Evolutionary conservation across 768 basidiomycete species (phyloP).

Genomic region (Tulasnella sp.): DNA sequence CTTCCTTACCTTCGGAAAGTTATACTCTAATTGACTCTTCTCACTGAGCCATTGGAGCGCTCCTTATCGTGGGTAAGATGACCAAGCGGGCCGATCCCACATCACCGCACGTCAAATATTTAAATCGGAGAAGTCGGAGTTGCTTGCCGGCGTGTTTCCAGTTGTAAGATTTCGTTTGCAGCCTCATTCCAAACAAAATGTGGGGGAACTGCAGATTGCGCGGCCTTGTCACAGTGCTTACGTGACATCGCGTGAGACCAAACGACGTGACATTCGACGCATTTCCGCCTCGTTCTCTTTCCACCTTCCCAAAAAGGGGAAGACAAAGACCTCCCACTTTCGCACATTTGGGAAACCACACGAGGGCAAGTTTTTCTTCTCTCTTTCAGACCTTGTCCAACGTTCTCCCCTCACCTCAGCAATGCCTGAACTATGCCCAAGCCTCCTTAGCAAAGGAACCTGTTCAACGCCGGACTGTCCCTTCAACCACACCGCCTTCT

Average conservation of each 20-base stretch:
- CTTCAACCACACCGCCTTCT: conserved; percentile 7
- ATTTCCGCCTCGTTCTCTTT: background rate
- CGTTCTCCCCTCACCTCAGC: background rate
- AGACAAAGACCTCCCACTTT: background rate
- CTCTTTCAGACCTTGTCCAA: background rate
- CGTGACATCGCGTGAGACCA: conserved; percentile 4
- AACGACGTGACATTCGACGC: background rate
- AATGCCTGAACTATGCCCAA: conserved; percentile 19
- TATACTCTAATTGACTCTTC: too few species aligned
- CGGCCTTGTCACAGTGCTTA: background rate
- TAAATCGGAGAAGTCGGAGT: background rate
- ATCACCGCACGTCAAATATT: background rate
- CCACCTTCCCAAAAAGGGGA: background rate
- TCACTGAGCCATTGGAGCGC: too few species aligned
- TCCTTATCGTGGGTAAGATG: too few species aligned
- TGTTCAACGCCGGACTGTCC: conserved; percentile 23
- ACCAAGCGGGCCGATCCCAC: too few species aligned
- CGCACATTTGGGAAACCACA: background rate
- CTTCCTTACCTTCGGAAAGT: too few species aligned
- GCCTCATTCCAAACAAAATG: background rate
- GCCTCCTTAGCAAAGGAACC: conserved; percentile 16
- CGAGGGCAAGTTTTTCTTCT: background rate
- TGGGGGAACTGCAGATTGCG: background rate
- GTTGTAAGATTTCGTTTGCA: background rate
- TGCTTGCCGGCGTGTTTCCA: background rate